Base-by-base conservation (phyloP, 2,329 filamentous ascomycete species). In the Ophiosphaerella korrae region DNA sequence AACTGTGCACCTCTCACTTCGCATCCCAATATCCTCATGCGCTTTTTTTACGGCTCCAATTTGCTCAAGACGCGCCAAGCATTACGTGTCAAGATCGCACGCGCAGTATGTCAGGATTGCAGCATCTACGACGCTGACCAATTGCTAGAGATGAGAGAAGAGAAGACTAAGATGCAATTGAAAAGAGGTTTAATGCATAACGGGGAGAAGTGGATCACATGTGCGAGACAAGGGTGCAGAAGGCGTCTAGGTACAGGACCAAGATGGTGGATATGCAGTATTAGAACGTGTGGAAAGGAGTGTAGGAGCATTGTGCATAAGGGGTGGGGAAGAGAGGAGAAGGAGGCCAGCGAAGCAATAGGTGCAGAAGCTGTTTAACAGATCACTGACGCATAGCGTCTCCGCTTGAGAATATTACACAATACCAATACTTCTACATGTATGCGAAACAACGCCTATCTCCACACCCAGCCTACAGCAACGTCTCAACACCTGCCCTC, bases 191-290 rank as follows among this genome's bases (percentile, higher is more conserved):
- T 37, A 14, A 42, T 49, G n/a, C 31, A 33, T 5, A 8, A 48
- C 7, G 58, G 59, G 12, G 12, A 48, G 8, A 24, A 36, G 42
- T 58, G 47, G 50, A 42, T 21, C 8, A 58, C 3, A 5, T 68
- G 64, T 50, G 41, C 32, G 8, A 26, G 31, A 21, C 3, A 5
- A 5, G 46, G 36, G 13, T 66, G 64, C 44, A 24, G n/a, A 8
- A 55, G 33, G 24, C 23, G 5, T 0, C 37, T 68, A 3, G 57
- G 50, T 1, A 45, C 37, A 2, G 64, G 63, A 3, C 60, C 61
- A 1, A 58, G 60, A 35, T 69, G 62, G 58, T 68, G 66, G 66
- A 52, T 70, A 16, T 66, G 64, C 42, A 16, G 14, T 16, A 18
- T 8, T 4, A 1, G 0, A 1, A 1, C 1, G 4, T 67, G 66